Conservation (phyloP, 768 basidiomycete genomes). For the Agaricus subrufescens region DNA sequence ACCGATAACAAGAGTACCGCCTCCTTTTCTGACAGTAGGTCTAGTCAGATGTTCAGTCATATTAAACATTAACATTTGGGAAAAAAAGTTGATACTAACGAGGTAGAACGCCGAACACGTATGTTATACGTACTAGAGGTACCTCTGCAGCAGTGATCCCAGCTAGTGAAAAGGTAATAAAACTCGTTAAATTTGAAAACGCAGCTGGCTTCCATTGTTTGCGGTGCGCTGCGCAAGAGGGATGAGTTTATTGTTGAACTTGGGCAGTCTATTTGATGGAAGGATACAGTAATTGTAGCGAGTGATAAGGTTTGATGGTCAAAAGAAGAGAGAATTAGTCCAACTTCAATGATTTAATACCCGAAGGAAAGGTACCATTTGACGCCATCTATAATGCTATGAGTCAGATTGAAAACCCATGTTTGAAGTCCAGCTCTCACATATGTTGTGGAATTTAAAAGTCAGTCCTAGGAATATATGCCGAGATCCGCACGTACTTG, state of each 20-base stretch:
- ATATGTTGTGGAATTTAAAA: conserved; percentile 15
- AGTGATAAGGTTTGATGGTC: background rate
- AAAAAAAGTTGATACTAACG: conserved; percentile 20
- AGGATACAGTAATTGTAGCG: conserved; percentile 19
- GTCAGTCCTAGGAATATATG: background rate
- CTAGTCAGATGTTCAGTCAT: conserved; percentile 18
- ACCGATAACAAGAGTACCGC: conserved; percentile 46
- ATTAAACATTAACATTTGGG: background rate
- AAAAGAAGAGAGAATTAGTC: background rate
- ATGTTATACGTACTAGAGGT: conserved; percentile 55
- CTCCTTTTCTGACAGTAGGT: conserved; percentile 36
- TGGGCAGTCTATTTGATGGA: conserved; percentile 36
- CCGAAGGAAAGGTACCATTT: conserved; percentile 47
- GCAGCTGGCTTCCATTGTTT: conserved; percentile 39
- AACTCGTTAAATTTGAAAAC: conserved; percentile 39
- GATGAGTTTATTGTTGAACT: conserved; percentile 29
- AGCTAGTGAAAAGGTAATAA: conserved; percentile 54
- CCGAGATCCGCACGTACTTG: conserved; percentile 28
- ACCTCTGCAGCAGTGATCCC: conserved; percentile 50
- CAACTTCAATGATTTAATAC: conserved; percentile 38
- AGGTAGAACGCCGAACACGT: conserved; percentile 46
- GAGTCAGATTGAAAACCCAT: background rate
- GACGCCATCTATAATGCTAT: conserved; percentile 25
- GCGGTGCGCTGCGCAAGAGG: conserved; percentile 42
- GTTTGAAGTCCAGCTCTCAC: conserved; percentile 21